Percentiles rank a stretch among this genome's conserved stretches.
Evolutionary conservation across 345 rosid genomes (phyloP).

Genomic region (Bruguiera sexangula): DNA sequence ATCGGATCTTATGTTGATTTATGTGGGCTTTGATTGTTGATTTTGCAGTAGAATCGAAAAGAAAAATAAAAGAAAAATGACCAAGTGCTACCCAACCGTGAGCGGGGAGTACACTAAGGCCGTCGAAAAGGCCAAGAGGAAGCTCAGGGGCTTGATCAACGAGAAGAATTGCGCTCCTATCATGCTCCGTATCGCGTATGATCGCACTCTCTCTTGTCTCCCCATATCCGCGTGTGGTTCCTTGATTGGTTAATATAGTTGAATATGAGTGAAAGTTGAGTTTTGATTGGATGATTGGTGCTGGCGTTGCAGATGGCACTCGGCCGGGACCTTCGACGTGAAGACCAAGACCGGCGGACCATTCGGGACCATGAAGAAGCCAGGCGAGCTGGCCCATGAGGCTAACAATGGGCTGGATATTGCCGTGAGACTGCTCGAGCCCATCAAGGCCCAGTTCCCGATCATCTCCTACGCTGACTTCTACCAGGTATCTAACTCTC

Average conservation of each 20-base stretch:
- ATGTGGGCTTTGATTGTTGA: not conserved
- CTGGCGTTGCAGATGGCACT: conserved; percentile 70
- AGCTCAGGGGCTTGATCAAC: conserved; percentile 83
- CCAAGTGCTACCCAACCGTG: conserved; percentile 78
- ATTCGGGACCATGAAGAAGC: conserved; percentile 77
- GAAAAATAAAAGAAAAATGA: conserved; percentile 36
- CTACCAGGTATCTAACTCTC: conserved; percentile 51
- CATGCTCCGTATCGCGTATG: conserved; percentile 92
- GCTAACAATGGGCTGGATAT: conserved; percentile 87
- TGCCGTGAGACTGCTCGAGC: conserved; percentile 75
- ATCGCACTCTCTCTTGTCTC: not conserved
- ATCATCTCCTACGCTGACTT: conserved; percentile 67
- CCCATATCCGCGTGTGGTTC: not conserved
- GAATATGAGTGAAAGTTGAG: not conserved
- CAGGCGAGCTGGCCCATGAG: conserved; percentile 65
- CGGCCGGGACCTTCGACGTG: conserved; percentile 90
- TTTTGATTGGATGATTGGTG: not conserved
- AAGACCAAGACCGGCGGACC: conserved; percentile 87
- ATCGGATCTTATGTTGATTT: not conserved
- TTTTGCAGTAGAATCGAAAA: conserved; percentile 6
- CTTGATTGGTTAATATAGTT: not conserved
- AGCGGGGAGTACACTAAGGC: conserved; percentile 76
- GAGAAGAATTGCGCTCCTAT: conserved; percentile 93
- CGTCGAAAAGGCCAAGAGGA: conserved; percentile 72
- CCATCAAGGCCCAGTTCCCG: conserved; percentile 82